phyloP scores from a whole-genome alignment of 1,284 basidiomycete species.

The Apiotrichum veenhuisii region DNA sequence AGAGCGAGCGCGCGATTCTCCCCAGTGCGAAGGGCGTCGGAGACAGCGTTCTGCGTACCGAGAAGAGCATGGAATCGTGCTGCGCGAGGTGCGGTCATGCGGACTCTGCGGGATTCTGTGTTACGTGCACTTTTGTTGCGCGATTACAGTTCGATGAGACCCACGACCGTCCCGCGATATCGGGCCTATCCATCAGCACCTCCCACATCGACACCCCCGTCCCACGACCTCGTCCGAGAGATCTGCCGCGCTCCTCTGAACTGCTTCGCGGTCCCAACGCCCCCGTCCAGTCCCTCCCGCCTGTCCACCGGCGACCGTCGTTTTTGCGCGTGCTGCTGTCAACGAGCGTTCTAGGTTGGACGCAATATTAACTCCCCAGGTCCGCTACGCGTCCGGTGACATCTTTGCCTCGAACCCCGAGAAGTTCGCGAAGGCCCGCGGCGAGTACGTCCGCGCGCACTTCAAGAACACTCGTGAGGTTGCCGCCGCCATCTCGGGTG shows the following conservation, averaged over 20 bases:
- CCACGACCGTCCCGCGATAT: not conserved
- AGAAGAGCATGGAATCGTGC: no score
- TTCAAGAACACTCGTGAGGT: conserved; percentile 99
- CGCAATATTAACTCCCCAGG: conserved; percentile 49
- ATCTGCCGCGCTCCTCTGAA: no score
- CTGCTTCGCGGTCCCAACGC: not conserved
- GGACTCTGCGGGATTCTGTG: no score
- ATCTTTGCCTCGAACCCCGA: conserved; percentile 82
- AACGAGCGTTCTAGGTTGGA: no score
- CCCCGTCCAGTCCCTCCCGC: not conserved
- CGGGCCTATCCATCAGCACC: no score
- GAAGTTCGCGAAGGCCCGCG: conserved; percentile 88
- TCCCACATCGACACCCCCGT: no score
- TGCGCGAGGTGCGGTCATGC: no score
- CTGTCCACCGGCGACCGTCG: not conserved
- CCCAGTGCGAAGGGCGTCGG: not conserved
- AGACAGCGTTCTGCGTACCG: no score
- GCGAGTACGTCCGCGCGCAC: conserved; percentile 97
- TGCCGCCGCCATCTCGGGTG: conserved; percentile 78
- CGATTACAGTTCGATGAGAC: no score
- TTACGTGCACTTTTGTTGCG: no score
- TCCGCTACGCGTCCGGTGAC: conserved; percentile 81
- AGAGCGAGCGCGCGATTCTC: not conserved
- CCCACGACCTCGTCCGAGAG: no score
- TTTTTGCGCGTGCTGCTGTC: not conserved